Conservation (phyloP, 495 filamentous ascomycete genomes). For the Aspergillus cavernicola region DNA sequence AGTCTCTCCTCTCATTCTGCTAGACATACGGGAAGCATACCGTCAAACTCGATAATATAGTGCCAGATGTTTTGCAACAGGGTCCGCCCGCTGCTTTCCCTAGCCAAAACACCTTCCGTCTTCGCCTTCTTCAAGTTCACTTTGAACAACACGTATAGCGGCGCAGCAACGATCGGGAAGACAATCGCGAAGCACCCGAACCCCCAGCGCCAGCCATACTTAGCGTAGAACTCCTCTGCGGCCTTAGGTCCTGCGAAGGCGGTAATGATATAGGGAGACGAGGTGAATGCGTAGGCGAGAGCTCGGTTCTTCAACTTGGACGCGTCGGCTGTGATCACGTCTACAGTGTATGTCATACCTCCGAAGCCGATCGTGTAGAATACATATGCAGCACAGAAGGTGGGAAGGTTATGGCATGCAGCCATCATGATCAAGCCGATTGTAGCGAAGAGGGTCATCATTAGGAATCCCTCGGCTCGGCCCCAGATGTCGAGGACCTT, state of each 20-base stretch:
- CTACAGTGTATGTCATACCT: conserved; percentile 52
- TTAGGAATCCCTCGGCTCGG: conserved; percentile 47
- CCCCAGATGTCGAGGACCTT: conserved; percentile 67
- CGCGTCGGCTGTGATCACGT: conserved; percentile 59
- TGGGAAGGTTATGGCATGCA: conserved; percentile 39
- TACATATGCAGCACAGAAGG: conserved; percentile 47
- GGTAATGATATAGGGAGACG: conserved; percentile 51
- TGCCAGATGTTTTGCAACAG: conserved; percentile 38
- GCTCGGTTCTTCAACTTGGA: conserved; percentile 56
- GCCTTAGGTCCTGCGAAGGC: conserved; percentile 28
- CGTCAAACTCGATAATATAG: conserved; percentile 57
- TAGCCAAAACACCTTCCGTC: conserved; percentile 28
- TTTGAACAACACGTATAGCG: conserved; percentile 45
- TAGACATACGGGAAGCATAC: conserved; percentile 19
- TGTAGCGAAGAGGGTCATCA: conserved; percentile 34
- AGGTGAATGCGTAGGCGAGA: conserved; percentile 54
- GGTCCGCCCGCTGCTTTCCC: conserved; percentile 36
- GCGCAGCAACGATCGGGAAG: conserved; percentile 48
- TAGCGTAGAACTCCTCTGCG: conserved; percentile 43
- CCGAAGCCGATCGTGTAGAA: conserved; percentile 54
- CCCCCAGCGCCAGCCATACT: conserved; percentile 54
- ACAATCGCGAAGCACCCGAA: conserved; percentile 58
- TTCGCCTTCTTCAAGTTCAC: conserved; percentile 54
- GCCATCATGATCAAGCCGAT: conserved; percentile 49
- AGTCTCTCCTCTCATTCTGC: not conserved